These are phyloP conservation scores for Boletus coccyginus DNA, from an alignment of 768 basidiomycete species.

Conservation along the genomic window DNA sequence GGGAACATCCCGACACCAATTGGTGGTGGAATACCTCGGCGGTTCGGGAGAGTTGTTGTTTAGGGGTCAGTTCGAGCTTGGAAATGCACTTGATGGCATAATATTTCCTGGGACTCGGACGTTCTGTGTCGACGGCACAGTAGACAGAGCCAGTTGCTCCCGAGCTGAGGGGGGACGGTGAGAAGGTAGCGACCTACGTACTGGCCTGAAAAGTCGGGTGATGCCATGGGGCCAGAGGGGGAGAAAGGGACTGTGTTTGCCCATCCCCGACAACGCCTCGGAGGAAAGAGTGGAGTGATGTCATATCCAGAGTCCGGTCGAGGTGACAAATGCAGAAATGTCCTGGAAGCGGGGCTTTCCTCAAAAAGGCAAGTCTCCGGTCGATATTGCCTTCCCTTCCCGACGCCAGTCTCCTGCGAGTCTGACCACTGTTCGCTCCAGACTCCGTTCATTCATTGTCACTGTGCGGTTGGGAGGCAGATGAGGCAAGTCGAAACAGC, in stretches of 20 bases:
- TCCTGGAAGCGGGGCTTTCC: neutral
- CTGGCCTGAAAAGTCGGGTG: slow-evolving; percentile 51
- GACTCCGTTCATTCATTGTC: too few relatives aligned
- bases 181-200: slow-evolving; percentile 61
- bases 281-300: neutral
- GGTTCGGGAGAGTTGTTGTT: slow-evolving; percentile 55
- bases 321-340: neutral
- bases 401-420: too few relatives aligned
- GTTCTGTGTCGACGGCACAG: slow-evolving; percentile 54
- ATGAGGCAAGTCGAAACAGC: too few relatives aligned
- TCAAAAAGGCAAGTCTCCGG: neutral
- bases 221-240: slow-evolving; percentile 2
- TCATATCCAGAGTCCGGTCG: neutral
- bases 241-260: neutral
- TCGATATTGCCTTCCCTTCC: too few relatives aligned
- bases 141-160: slow-evolving; percentile 82
- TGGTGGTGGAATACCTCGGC: slow-evolving; percentile 67
- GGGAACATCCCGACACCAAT: slow-evolving; percentile 47
- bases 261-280: too few relatives aligned
- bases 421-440: too few relatives aligned
- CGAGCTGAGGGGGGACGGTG: slow-evolving; percentile 58
- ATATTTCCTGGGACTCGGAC: slow-evolving; percentile 41
- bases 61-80: slow-evolving; percentile 51
- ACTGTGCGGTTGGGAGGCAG: too few relatives aligned
- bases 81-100: slow-evolving; percentile 79